Evolutionary conservation across 2,329 filamentous ascomycete genomes (phyloP).

Genomic region (Pezicula carpinea): DNA sequence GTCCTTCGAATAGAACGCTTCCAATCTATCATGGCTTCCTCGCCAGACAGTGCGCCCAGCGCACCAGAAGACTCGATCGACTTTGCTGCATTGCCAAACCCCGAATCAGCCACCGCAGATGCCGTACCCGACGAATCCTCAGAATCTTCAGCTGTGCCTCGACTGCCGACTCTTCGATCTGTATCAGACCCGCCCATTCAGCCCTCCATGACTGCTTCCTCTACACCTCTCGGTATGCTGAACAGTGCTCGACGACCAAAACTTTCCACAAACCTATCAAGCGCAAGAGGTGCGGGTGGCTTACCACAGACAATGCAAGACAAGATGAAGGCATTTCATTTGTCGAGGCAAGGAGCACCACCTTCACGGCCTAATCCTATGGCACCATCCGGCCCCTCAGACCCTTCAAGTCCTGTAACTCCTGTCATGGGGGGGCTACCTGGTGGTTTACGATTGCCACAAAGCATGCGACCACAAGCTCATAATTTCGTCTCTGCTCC

Average conservation of each 20-base stretch:
- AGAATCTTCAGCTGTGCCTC: constrained; percentile 33
- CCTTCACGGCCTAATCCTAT: constrained; percentile 24
- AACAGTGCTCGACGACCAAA: constrained; percentile 57
- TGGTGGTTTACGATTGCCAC: constrained; percentile 36
- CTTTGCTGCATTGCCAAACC: constrained; percentile 11
- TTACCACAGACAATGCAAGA: constrained; percentile 61
- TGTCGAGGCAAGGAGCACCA: constrained; percentile 58
- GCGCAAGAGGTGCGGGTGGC: constrained; percentile 40
- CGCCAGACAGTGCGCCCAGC: constrained; percentile 11
- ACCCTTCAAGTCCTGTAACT: constrained; percentile 11
- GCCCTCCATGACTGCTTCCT: constrained; percentile 68
- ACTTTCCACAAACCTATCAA: constrained; percentile 28
- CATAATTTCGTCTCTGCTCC: constrained; percentile 47
- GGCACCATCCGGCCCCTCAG: constrained; percentile 31
- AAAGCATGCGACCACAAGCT: constrained; percentile 41
- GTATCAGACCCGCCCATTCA: constrained; percentile 51
- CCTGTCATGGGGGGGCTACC: constrained; percentile 35
- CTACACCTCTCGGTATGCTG: constrained; percentile 75
- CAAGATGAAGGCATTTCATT: constrained; percentile 65
- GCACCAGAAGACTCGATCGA: constrained; percentile 19
- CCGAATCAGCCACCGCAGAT: constrained; percentile 1
- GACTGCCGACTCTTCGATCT: constrained; percentile 55
- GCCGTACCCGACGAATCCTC: constrained; percentile 1
- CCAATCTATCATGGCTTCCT: background rate
- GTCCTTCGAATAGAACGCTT: constrained; percentile 5